A percentile compares a stretch with the other conserved stretches of the same genome.
phyloP scores from a whole-genome alignment of 2,329 filamentous ascomycete species.

The Phialophora expanda region DNA sequence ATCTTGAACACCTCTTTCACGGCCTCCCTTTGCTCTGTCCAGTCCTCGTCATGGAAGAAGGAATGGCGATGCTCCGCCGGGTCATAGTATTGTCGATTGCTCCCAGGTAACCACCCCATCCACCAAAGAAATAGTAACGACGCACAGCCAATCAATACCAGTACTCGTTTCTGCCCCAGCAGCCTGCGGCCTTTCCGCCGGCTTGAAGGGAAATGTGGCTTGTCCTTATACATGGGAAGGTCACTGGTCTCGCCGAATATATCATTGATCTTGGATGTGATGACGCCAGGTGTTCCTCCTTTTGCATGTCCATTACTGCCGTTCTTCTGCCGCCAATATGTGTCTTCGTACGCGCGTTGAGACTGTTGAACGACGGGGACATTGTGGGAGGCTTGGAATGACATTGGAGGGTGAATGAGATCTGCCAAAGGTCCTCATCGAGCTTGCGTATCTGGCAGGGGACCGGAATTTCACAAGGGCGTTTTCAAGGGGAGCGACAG shows the following conservation, averaged over 20 bases:
- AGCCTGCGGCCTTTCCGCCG: slow-evolving; percentile 63
- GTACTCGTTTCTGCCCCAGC: slow-evolving; percentile 68
- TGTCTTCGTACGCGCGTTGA: slow-evolving; percentile 69
- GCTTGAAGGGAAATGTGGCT: slow-evolving; percentile 72
- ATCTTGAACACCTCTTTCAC: slow-evolving; percentile 89
- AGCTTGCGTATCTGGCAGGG: background rate
- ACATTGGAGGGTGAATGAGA: slow-evolving; percentile 41
- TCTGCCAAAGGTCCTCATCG: slow-evolving; percentile 1
- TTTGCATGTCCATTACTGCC: slow-evolving; percentile 51
- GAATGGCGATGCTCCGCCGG: slow-evolving; percentile 28
- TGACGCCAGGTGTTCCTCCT: slow-evolving; percentile 48
- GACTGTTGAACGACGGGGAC: slow-evolving; percentile 72
- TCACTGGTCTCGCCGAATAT: slow-evolving; percentile 68
- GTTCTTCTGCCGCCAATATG: slow-evolving; percentile 64
- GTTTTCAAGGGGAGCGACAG: background rate
- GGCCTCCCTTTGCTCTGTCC: slow-evolving; percentile 75
- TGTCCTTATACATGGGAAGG: slow-evolving; percentile 98
- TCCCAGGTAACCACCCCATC: slow-evolving; percentile 62
- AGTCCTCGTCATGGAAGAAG: slow-evolving; percentile 58
- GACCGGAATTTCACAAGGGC: background rate
- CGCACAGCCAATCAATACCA: slow-evolving; percentile 61
- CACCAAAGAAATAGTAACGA: slow-evolving; percentile 68
- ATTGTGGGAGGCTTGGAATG: slow-evolving; percentile 70
- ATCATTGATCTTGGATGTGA: slow-evolving; percentile 67
- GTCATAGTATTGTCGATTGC: slow-evolving; percentile 21